These are phyloP conservation scores for Jamesozyma rosinii DNA, from an alignment of 805 yeast species.

Conservation along the genomic window DNA sequence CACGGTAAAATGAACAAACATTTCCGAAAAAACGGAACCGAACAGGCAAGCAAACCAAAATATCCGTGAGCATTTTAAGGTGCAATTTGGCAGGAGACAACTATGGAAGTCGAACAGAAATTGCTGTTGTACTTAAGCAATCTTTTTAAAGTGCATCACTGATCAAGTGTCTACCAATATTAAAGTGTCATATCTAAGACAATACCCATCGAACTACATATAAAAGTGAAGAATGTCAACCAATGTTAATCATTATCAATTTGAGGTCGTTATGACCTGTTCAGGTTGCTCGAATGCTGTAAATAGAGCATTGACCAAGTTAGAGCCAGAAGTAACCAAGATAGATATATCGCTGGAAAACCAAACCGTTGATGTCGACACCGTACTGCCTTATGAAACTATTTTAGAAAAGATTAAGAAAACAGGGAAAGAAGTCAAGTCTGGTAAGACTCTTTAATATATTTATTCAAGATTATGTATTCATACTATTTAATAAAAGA, in stretches of 20 bases:
- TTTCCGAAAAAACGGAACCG: too few species aligned
- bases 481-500: too few species aligned
- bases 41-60: too few species aligned
- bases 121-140: too few species aligned
- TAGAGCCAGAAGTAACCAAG: constrained; percentile 61
- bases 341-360: constrained; percentile 67
- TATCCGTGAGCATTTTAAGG: too few species aligned
- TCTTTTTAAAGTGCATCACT: too few species aligned
- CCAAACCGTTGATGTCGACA: constrained; percentile 73
- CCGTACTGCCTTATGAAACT: constrained; percentile 60
- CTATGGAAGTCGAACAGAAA: too few species aligned
- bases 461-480: too few species aligned
- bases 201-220: background rate
- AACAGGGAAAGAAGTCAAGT: constrained; percentile 78
- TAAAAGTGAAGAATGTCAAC: background rate
- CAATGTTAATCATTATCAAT: constrained; percentile 52
- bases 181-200: too few species aligned
- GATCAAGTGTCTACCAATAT: too few species aligned
- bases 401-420: constrained; percentile 75
- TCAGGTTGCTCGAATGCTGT: constrained; percentile 85
- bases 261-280: constrained; percentile 78
- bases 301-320: constrained; percentile 57
- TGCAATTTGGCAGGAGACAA: too few species aligned
- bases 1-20: too few species aligned
- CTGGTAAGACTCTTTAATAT: constrained; percentile 45